phyloP scores from a whole-genome alignment of 306 rosid genomes.

The Psophocarpus tetragonolobus region DNA sequence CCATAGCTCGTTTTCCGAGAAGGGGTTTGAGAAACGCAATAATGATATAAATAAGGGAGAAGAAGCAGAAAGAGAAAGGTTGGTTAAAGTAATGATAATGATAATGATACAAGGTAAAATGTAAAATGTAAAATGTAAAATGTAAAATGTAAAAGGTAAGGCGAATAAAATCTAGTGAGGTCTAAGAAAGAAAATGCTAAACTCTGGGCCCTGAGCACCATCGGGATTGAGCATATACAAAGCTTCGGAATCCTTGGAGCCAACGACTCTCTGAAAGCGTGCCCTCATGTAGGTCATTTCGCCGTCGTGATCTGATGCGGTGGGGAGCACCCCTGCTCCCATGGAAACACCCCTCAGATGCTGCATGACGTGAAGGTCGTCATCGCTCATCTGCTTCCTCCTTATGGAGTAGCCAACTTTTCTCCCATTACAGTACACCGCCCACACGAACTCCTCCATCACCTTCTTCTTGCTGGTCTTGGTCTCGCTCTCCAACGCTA shows the following conservation, averaged over 20 bases:
- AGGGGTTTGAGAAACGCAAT: no score
- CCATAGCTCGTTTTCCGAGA: no score
- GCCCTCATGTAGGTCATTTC: conserved; percentile 90
- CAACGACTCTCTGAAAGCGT: conserved; percentile 80
- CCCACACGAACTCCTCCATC: conserved; percentile 88
- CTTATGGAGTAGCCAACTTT: conserved; percentile 83
- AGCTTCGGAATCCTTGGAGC: conserved; percentile 89
- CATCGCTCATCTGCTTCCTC: conserved; percentile 76
- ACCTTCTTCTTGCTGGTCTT: conserved; percentile 74
- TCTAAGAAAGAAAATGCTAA: conserved; percentile 89
- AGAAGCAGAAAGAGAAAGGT: no score
- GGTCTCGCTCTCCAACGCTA: conserved; percentile 96
- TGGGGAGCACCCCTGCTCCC: conserved; percentile 95
- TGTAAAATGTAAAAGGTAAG: no score
- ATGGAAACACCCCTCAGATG: conserved; percentile 88
- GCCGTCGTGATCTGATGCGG: conserved; percentile 59
- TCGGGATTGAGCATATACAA: conserved; percentile 92
- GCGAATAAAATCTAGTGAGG: conserved; percentile 59
- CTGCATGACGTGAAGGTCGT: conserved; percentile 92
- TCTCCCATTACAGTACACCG: conserved; percentile 87
- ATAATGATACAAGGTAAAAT: neutral
- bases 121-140: neutral
- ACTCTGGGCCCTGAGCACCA: conserved; percentile 72
- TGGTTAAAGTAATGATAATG: no score
- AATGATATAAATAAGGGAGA: no score